These are phyloP conservation scores for Fusarium caatingaense DNA, from an alignment of 2,329 filamentous ascomycete species.

Conservation along the genomic window DNA sequence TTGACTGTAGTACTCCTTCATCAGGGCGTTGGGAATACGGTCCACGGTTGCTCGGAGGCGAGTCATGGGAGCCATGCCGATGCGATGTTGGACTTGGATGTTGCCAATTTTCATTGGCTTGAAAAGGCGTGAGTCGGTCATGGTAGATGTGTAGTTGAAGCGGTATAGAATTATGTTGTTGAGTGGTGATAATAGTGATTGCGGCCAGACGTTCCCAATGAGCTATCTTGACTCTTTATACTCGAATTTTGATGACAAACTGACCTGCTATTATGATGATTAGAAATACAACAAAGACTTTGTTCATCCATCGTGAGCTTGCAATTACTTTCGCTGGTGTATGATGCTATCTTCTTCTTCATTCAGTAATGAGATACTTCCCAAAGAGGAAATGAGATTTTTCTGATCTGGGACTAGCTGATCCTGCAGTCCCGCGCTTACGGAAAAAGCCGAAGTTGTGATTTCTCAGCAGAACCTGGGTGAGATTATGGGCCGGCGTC, in stretches of 20 bases:
- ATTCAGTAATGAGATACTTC: constrained; percentile 13
- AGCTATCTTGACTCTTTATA: not conserved
- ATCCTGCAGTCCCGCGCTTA: rapidly evolving
- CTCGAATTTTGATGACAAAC: rapidly evolving
- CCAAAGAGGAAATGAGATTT: constrained; percentile 6
- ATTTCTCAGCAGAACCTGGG: constrained; percentile 15
- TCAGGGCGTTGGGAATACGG: constrained; percentile 39
- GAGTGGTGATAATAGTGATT: rapidly evolving
- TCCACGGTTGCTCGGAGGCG: constrained; percentile 59
- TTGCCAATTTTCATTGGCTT: constrained; percentile 57
- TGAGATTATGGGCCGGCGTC: not conserved
- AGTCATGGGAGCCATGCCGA: constrained; percentile 69
- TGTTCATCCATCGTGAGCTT: not conserved
- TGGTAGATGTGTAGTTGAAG: not conserved
- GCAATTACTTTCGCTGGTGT: rapidly evolving
- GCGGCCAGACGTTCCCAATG: rapidly evolving
- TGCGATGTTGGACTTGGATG: constrained; percentile 54
- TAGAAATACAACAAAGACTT: rapidly evolving
- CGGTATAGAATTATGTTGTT: rapidly evolving
- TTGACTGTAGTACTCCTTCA: constrained; percentile 62
- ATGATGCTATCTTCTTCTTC: not conserved
- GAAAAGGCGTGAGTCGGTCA: constrained; percentile 53
- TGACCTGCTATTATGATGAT: rapidly evolving
- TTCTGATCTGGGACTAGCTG: not conserved
- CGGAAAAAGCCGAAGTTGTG: not conserved